Evolutionary conservation across 192 early-diverging fungal species (phyloP), one percentile per base, ranked within the genome.

Genomic region (Paraglomus occultum): DNA sequence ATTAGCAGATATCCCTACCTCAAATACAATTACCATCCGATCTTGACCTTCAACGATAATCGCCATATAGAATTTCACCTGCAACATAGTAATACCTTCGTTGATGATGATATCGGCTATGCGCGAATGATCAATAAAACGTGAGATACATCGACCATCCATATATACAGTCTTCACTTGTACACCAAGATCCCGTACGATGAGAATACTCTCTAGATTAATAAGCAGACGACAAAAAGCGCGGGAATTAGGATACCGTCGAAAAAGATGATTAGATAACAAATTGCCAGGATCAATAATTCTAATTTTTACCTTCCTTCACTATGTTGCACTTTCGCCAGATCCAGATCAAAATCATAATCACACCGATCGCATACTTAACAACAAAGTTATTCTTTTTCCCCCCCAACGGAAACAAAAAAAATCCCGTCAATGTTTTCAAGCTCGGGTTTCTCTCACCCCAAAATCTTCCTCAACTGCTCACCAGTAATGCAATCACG

Each of bases 61-160:
- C 6, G 87, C 89, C 73, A 92, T 71, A 71, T 91, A 91, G 44
- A 86, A 87, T 40, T 85, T 85, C 47, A 93, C 81, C 51, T 88
- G 85, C 70, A 82, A 84, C 77, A 90, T 77, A 2, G 85, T 88
- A 18, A 93, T 91, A 1, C 79, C 90, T 76, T 93, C 91, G 60
- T 93, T 90, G 64, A 93, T 87, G 58, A 93, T 81, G 8, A 93
- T 78, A 67, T 91, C 84, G 5, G 74, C 64, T 62, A 92, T 85
- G 46, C 86, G 80, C 20, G 79, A 77, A 46, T 80, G 64, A 63
- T 85, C 88, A 64, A 92, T 88, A 73, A 93, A 93, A 22, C 71
- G 70, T 14, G 80, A 78, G 15, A 75, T 71, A 39, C 52, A 73
- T 54, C 72, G 71, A 50, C 88, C 83, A 42, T 81, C 74, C 45